These are phyloP conservation scores for Boletellus emodensis DNA, from an alignment of 768 basidiomycete species.

Conservation along the genomic window DNA sequence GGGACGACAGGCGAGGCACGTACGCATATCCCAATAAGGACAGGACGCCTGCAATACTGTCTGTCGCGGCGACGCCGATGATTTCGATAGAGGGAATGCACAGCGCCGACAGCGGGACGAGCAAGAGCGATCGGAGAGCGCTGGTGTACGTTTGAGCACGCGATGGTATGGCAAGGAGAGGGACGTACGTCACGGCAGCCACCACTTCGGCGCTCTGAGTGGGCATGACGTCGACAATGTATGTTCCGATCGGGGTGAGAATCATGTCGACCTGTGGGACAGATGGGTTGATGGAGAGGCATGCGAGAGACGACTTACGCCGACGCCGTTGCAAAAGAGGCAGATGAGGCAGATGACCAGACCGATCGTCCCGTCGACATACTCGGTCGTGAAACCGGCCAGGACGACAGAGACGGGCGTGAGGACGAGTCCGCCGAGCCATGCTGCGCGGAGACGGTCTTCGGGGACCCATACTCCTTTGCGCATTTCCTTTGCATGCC, in stretches of 20 bases:
- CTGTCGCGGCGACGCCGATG: slow-evolving; percentile 49
- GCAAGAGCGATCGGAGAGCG: slow-evolving; percentile 22
- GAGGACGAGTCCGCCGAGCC: slow-evolving; percentile 44
- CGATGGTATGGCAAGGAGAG: background rate
- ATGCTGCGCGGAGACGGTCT: slow-evolving; percentile 56
- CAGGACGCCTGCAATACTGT: slow-evolving; percentile 43
- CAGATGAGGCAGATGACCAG: slow-evolving; percentile 49
- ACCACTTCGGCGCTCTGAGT: slow-evolving; percentile 59
- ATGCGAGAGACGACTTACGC: slow-evolving; percentile 38
- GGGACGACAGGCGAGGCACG: slow-evolving; percentile 20
- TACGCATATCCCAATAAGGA: slow-evolving; percentile 52
- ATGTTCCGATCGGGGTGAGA: slow-evolving; percentile 52
- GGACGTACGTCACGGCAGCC: slow-evolving; percentile 51
- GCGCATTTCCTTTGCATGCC: slow-evolving; percentile 44
- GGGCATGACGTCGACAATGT: slow-evolving; percentile 58
- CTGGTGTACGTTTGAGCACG: background rate
- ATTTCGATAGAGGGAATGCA: slow-evolving; percentile 43
- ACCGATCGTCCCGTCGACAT: slow-evolving; percentile 47
- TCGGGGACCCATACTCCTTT: slow-evolving; percentile 63
- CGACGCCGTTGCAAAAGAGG: slow-evolving; percentile 61
- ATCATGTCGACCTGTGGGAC: slow-evolving; percentile 49
- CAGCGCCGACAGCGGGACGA: slow-evolving; percentile 12
- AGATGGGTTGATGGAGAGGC: background rate
- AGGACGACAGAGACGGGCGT: slow-evolving; percentile 50
- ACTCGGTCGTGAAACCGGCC: slow-evolving; percentile 49